Base-by-base conservation (phyloP, 768 basidiomycete genomes). In the Tylopilus cervinicoccineus region DNA sequence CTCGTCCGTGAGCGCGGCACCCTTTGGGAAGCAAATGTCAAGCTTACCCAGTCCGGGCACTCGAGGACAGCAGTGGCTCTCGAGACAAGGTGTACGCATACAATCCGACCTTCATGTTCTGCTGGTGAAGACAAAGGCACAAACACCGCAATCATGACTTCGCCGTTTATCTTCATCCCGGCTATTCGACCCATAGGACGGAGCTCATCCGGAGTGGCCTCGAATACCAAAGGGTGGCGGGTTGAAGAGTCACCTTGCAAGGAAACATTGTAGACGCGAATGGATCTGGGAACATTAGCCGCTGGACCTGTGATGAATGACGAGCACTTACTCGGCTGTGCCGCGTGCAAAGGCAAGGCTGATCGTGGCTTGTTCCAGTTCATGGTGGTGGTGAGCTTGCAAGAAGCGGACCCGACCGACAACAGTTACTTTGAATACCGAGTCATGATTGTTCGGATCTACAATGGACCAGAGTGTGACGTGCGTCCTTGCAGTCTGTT, bases 391-490 rank as follows among this genome's bases (percentile, higher is more conserved):
- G 22, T 71, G 59, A n/a, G 64, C 57, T 28, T 70, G 67, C 31
- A 68, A 55, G 38, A 71, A 74, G 19, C 60, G 63, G 45, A 69
- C 61, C 5, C 69, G 66, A 29, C 61, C 51, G 11, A 55, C 42
- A 7, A 69, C 56, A 43, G 68, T 63, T 16, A 62, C 48, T 34
- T 45, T 56, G 17, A 68, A 65, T 24, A 64, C 62, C 28, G 61
- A 58, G 50, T 59, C 62, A 31, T 51, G 41, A 45, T 56, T 39
- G 6, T 59, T 53, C 24, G 64, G 36, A 55, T 67, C 63, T n/a
- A 58, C 59, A 23, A 71, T 52, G 38, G 68, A 73, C 74, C 77
- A 79, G 11, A 81, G 57, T 11, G 70, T 72, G 19, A 81, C 55
- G 26, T 66, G 62, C 6, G 74, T 70, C 8, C 69, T 67, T 41